Conservation (phyloP, 148 eudicot genomes). For the Camellia lanceoleosa region DNA sequence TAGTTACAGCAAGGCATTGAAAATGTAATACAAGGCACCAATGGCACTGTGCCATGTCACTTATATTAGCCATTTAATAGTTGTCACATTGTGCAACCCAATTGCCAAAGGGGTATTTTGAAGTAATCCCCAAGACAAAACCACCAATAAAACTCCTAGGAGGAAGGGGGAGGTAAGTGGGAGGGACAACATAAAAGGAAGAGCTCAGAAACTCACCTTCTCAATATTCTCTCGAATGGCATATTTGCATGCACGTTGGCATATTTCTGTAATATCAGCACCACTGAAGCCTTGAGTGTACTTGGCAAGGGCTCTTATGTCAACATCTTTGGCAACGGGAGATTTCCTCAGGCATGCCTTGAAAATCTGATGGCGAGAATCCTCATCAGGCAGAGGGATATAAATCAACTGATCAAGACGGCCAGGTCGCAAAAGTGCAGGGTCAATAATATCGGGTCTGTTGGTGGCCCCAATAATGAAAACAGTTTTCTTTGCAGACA, state of each 20-base stretch:
- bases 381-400: conserved; percentile 89
- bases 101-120: neutral
- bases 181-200: neutral
- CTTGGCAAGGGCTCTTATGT: conserved; percentile 77
- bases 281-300: conserved; percentile 95
- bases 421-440: conserved; percentile 83
- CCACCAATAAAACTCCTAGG: neutral
- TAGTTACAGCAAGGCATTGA: neutral
- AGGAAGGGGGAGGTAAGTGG: neutral
- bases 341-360: conserved; percentile 78
- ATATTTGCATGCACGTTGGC: conserved; percentile 89
- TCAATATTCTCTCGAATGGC: conserved; percentile 87
- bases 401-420: conserved; percentile 89
- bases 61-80: neutral
- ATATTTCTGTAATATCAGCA: conserved; percentile 87
- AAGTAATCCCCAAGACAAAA: neutral
- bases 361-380: conserved; percentile 69
- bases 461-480: conserved; percentile 89
- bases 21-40: neutral
- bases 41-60: neutral
- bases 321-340: conserved; percentile 74
- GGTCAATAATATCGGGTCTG: conserved; percentile 84
- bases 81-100: neutral
- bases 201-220: conserved; percentile 42
- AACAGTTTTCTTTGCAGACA: conserved; percentile 88